Base-by-base conservation (phyloP, 768 basidiomycete genomes). In the Calvatia gigantea region DNA sequence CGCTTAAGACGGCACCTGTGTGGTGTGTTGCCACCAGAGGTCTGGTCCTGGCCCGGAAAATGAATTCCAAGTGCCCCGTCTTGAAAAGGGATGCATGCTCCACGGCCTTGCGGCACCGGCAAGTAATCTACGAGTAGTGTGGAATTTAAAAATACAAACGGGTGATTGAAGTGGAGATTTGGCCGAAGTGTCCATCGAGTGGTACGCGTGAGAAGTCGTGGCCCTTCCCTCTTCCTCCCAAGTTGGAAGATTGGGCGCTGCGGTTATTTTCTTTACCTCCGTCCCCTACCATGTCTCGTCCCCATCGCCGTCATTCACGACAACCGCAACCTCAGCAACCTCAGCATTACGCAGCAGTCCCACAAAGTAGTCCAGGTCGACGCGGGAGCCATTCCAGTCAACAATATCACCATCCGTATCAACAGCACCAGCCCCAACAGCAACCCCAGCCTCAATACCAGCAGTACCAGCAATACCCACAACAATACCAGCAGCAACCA, bases 311-410 rank as follows among this genome's bases (percentile, higher is more conserved):
- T 44, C 66, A 65, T 43, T 59, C 76, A 32, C 78, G 76, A 17
- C 73, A 77, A 46, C 79, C 73, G 17, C 70, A 75, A 11, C 70
- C 70, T 45, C 72, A 70, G 31, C 69, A 74, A 41, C 79, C 82
- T 54, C 76, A 80, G 12, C 49, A 51, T 29, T 88, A 89, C 68
- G 80, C 86, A 57, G 79, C 83, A 33, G 85, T 88, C 4, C 85
- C 87, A 0, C 85, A 84, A 64, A 82, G 82, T 38, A 76, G 76
- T 57, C 73, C 75, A 41, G 45, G 59, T 25, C 47, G 61, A 1
- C 51, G 58, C 17, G 65, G 62, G 31, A 62, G 61, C 49, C 64
- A 67, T 25, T 58, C 62, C 21, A 61, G 61, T 23, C 39, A 54
- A 42, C 58, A 62, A 37, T 65, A 64, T 38, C 62, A 63, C 54